A percentile compares a stretch with the other conserved stretches of the same genome.
phyloP scores from a whole-genome alignment of 331 rosid genomes.

The Acacia pycnantha region DNA sequence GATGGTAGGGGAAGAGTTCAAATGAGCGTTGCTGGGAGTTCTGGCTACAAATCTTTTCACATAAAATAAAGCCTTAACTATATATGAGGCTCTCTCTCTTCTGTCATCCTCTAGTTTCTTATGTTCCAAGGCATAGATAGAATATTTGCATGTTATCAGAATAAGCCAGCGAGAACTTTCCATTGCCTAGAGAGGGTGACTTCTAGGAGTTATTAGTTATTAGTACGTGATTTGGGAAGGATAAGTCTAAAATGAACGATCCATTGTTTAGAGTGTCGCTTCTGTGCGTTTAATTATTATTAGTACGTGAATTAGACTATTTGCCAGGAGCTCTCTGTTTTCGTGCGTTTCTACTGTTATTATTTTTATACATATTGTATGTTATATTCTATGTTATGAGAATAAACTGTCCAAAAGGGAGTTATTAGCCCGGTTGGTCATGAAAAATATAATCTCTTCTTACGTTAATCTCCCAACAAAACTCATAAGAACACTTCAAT shows the following conservation, averaged over 20 bases:
- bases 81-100: slow-evolving; percentile 79
- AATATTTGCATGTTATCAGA: slow-evolving; percentile 19
- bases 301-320: not conserved
- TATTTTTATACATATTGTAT: not conserved
- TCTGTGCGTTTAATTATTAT: not conserved
- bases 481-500: not conserved
- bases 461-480: not conserved
- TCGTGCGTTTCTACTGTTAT: not conserved
- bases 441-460: not conserved
- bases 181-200: slow-evolving; percentile 25
- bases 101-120: slow-evolving; percentile 65
- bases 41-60: slow-evolving; percentile 61
- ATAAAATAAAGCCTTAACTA: slow-evolving; percentile 43
- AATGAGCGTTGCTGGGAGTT: slow-evolving; percentile 50
- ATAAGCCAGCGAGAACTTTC: slow-evolving; percentile 9
- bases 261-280: slow-evolving; percentile 17
- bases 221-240: slow-evolving; percentile 6
- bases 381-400: not conserved
- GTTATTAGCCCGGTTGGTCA: not conserved
- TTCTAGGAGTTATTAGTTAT: not conserved
- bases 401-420: not conserved
- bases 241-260: slow-evolving; percentile 7
- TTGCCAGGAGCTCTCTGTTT: not conserved
- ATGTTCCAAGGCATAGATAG: slow-evolving; percentile 24
- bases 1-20: slow-evolving; percentile 56